Evolutionary conservation across 2,329 filamentous ascomycete genomes (phyloP).

Genomic region (Aspergillus quadrilineatus): DNA sequence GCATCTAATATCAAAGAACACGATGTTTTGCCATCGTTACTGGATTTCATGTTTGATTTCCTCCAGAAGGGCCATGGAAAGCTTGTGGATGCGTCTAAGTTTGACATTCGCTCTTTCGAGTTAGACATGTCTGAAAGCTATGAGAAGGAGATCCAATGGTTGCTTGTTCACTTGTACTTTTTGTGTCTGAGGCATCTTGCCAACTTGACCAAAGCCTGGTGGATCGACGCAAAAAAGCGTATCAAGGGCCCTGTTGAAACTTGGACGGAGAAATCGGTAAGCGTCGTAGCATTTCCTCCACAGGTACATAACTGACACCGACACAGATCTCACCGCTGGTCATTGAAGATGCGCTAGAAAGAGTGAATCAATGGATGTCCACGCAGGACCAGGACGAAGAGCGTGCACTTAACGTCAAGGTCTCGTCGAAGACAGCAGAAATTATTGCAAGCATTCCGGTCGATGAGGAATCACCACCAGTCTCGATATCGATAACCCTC

Average conservation of each 20-base stretch:
- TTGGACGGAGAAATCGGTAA: slow-evolving; percentile 86
- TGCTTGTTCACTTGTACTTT: slow-evolving; percentile 84
- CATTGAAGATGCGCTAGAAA: slow-evolving; percentile 39
- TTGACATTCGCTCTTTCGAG: slow-evolving; percentile 66
- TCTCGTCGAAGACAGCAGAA: slow-evolving; percentile 70
- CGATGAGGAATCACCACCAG: slow-evolving; percentile 80
- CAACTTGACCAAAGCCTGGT: slow-evolving; percentile 79
- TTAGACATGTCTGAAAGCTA: slow-evolving; percentile 61
- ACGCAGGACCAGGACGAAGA: slow-evolving; percentile 53
- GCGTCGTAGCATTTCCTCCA: slow-evolving; percentile 52
- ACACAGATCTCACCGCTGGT: slow-evolving; percentile 44
- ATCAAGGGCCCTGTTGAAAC: slow-evolving; percentile 77
- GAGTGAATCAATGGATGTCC: slow-evolving; percentile 42
- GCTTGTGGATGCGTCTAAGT: slow-evolving; percentile 67
- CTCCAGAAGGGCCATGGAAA: slow-evolving; percentile 74
- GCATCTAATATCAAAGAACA: slow-evolving; percentile 74
- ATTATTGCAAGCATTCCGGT: slow-evolving; percentile 82
- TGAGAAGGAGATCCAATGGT: slow-evolving; percentile 75
- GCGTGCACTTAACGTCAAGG: slow-evolving; percentile 62
- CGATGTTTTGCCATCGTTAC: slow-evolving; percentile 64
- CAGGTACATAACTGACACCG: slow-evolving; percentile 11
- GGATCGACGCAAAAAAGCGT: slow-evolving; percentile 71
- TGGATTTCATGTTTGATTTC: slow-evolving; percentile 80
- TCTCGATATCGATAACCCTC: slow-evolving; percentile 76
- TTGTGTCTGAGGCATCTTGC: slow-evolving; percentile 74